Evolutionary conservation across 305 asterid species (phyloP).

Genomic region (Rubia occidens): DNA sequence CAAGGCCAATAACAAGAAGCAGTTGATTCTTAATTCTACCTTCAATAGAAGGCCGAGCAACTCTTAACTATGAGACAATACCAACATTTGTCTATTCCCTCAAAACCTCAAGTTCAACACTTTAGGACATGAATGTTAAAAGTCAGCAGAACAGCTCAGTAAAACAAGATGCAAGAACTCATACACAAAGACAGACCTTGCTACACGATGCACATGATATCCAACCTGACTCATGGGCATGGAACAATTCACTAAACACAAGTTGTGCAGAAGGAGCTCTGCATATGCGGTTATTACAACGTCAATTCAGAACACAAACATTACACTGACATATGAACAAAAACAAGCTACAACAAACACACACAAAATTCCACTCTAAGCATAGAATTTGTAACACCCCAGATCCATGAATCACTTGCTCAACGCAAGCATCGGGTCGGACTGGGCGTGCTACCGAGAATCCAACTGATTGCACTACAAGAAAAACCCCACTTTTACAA

Average conservation of each 20-base stretch:
- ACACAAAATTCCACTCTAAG: too few species aligned
- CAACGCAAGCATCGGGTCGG: too few species aligned
- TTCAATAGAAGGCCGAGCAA: conserved; percentile 92
- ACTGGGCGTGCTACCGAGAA: too few species aligned
- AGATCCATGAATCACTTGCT: too few species aligned
- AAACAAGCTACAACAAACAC: too few species aligned
- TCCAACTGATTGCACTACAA: too few species aligned
- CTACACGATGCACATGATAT: conserved; percentile 78
- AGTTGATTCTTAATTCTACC: conserved; percentile 80
- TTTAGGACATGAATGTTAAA: neutral
- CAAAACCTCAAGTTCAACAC: neutral
- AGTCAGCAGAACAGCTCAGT: neutral
- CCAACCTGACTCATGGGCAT: conserved; percentile 81
- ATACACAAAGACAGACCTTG: conserved; percentile 61
- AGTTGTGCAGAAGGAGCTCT: conserved; percentile 68
- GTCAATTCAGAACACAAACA: too few species aligned
- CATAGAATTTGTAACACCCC: too few species aligned
- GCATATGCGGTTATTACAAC: conserved; percentile 22
- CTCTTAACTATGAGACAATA: conserved; percentile 56
- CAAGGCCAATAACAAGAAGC: conserved; percentile 98
- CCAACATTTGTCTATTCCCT: conserved; percentile 30
- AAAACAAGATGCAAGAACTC: neutral
- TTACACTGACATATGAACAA: neutral
- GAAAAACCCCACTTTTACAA: too few species aligned
- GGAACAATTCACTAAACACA: conserved; percentile 73